phyloP scores from a whole-genome alignment of 805 yeast genomes.

The Kurtzmaniella cleridarum region DNA sequence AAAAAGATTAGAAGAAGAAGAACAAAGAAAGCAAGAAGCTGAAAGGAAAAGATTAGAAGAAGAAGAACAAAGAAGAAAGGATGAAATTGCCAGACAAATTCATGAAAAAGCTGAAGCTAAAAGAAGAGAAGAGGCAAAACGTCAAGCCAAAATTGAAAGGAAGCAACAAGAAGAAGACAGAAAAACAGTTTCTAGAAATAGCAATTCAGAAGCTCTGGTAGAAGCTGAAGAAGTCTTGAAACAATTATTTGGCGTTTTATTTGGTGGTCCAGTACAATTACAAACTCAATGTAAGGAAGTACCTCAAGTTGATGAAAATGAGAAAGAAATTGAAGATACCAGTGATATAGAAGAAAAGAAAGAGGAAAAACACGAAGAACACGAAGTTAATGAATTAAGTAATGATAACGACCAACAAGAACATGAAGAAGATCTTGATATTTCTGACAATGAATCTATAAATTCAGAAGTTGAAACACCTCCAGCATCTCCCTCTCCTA shows the following conservation, averaged over 20 bases:
- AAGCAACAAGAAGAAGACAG: slow-evolving; percentile 1
- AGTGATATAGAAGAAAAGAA: no score
- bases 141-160: slow-evolving; percentile 4
- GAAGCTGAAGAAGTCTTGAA: slow-evolving; percentile 15
- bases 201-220: neutral
- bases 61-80: slow-evolving; percentile 7
- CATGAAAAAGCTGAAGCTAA: slow-evolving; percentile 7
- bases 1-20: slow-evolving; percentile 2
- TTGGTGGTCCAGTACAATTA: neutral
- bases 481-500: slow-evolving; percentile 1
- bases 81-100: slow-evolving; percentile 13
- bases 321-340: no score
- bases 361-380: no score
- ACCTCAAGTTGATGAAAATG: neutral
- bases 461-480: slow-evolving; percentile 11
- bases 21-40: slow-evolving; percentile 3
- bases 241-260: slow-evolving; percentile 14
- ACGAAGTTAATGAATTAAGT: neutral
- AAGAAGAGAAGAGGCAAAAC: slow-evolving; percentile 6
- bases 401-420: neutral
- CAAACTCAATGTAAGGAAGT: slow-evolving; percentile 2
- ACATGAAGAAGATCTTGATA: neutral
- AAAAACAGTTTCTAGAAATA: neutral
- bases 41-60: slow-evolving; percentile 1
- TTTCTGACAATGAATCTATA: slow-evolving; percentile 15